A percentile compares a stretch with the other conserved stretches of the same genome.
phyloP scores from a whole-genome alignment of 1,139 yeast genomes.

The Eremothecium sinecaudum region DNA sequence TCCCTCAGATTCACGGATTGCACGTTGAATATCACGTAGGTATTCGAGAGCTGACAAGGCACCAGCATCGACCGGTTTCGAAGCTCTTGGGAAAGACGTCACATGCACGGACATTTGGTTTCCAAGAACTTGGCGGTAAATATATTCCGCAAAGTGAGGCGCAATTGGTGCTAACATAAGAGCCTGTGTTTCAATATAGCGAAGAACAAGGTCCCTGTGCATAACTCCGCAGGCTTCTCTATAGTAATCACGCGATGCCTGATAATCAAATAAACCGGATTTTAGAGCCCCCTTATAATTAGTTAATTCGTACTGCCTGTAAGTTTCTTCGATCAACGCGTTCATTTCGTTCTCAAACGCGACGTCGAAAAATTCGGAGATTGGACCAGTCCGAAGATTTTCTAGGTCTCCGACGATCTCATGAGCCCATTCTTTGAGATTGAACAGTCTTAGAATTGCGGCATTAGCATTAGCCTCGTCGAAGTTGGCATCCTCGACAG shows the following conservation, averaged over 20 bases:
- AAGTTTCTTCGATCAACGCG: conserved; percentile 61
- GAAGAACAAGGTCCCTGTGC: conserved; percentile 75
- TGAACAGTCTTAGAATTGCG: conserved; percentile 86
- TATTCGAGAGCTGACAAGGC: conserved; percentile 64
- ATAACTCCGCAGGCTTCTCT: conserved; percentile 67
- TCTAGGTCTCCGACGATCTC: conserved; percentile 47
- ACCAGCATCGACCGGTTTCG: conserved; percentile 53
- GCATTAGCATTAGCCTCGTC: conserved; percentile 97
- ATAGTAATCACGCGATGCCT: conserved; percentile 90
- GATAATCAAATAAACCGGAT: conserved; percentile 86
- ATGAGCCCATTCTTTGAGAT: conserved; percentile 93
- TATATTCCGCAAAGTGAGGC: conserved; percentile 89
- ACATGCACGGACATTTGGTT: conserved; percentile 55
- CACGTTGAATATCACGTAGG: conserved; percentile 65
- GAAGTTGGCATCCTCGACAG: conserved; percentile 95
- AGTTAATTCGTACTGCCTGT: conserved; percentile 59
- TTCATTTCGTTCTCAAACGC: conserved; percentile 96
- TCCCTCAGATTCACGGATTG: conserved; percentile 90
- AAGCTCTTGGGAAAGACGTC: conserved; percentile 69
- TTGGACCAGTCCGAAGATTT: conserved; percentile 59
- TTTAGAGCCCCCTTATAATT: conserved; percentile 85
- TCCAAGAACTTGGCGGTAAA: conserved; percentile 74
- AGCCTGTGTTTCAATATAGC: conserved; percentile 79
- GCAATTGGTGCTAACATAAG: conserved; percentile 85
- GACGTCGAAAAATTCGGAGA: conserved; percentile 61